Percentiles rank a stretch among this genome's conserved stretches.
Conservation (phyloP, 2,329 filamentous ascomycete genomes). For the Scolecobasidium constrictum region DNA sequence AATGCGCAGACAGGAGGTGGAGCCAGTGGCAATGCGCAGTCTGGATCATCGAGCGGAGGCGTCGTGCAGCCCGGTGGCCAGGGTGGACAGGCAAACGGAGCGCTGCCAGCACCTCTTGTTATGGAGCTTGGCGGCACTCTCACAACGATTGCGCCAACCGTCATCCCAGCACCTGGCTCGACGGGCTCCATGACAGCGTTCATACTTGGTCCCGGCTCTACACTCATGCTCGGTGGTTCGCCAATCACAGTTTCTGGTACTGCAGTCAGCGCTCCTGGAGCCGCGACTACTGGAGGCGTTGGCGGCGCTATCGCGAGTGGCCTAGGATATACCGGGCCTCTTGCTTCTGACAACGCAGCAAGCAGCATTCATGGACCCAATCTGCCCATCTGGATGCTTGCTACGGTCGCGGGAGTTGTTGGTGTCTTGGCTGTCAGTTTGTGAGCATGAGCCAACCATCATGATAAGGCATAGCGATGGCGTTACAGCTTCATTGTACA, state of each 20-base stretch:
- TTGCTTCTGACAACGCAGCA: neutral
- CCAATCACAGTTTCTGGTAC: neutral
- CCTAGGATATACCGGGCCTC: conserved; percentile 2
- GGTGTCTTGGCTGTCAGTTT: conserved; percentile 6
- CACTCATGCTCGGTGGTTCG: conserved; percentile 1
- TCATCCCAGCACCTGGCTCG: neutral
- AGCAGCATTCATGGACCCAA: neutral
- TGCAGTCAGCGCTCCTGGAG: neutral
- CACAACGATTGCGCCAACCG: conserved; percentile 2
- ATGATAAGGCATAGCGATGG: neutral
- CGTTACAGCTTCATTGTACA: neutral
- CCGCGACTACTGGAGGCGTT: conserved; percentile 1
- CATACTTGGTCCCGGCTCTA: conserved; percentile 5
- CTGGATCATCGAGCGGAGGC: neutral
- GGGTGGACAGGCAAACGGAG: neutral
- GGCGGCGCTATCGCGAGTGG: conserved; percentile 5
- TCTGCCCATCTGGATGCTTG: neutral
- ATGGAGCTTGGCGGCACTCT: neutral
- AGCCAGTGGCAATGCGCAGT: neutral
- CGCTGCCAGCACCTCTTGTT: conserved; percentile 1
- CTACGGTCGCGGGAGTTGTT: neutral
- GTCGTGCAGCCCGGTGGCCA: neutral
- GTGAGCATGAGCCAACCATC: neutral
- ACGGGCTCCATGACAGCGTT: conserved; percentile 2
- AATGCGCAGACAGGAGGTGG: neutral